Percentiles rank a stretch among this genome's conserved stretches.
These are phyloP conservation scores for Agapanthus africanus DNA, from an alignment of 106 monocot genomes.

Conservation along the genomic window DNA sequence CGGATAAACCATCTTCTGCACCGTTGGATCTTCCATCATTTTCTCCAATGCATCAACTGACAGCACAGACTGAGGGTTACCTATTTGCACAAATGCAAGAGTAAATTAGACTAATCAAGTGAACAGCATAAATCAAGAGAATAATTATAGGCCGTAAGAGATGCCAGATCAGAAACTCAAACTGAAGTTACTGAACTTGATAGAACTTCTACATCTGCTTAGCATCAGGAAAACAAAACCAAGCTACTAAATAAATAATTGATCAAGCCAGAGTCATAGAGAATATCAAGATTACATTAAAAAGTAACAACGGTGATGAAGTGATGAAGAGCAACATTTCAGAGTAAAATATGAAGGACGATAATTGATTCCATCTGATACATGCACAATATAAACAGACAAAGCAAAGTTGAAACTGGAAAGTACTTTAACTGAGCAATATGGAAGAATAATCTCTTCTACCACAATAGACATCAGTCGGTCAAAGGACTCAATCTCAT, in stretches of 20 bases:
- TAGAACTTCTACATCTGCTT: not conserved
- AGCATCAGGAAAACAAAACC: not conserved
- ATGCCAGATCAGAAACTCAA: not conserved
- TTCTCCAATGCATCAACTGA: constrained; percentile 94
- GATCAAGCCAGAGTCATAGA: not conserved
- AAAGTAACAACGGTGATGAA: not conserved
- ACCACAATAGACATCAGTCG: not conserved
- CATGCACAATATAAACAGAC: not conserved
- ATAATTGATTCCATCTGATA: too few species aligned
- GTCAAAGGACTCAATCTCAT: not conserved
- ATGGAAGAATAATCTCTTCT: not conserved
- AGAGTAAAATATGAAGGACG: not conserved
- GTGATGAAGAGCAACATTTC: not conserved
- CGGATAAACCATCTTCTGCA: constrained; percentile 97
- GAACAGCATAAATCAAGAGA: not conserved
- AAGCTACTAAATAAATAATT: not conserved
- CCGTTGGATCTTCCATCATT: constrained; percentile 98
- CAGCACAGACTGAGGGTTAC: constrained; percentile 37
- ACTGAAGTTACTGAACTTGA: not conserved
- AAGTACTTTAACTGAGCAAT: not conserved
- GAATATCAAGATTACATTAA: not conserved
- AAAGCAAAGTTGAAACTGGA: not conserved
- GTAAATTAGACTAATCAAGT: constrained; percentile 5
- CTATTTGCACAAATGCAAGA: constrained; percentile 23
- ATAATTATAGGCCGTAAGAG: too few species aligned